These are phyloP conservation scores for Rosa persica DNA, from an alignment of 306 rosid genomes.

Conservation along the genomic window DNA sequence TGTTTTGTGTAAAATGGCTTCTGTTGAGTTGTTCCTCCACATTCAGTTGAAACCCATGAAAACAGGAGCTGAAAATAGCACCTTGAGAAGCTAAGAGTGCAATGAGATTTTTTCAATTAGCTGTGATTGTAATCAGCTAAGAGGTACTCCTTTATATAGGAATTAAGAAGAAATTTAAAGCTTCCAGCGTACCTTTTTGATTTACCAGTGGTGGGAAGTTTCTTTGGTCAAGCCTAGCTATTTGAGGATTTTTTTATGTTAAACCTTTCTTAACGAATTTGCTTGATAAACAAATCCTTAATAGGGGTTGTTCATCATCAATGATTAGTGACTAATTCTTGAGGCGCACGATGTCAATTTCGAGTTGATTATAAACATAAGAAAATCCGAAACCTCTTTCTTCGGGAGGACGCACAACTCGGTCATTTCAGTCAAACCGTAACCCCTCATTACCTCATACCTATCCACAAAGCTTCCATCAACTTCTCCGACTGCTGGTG, in stretches of 20 bases:
- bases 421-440: neutral
- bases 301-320: neutral
- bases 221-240: slow-evolving; percentile 2
- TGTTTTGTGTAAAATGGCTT: neutral
- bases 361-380: neutral
- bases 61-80: slow-evolving; percentile 18
- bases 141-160: neutral
- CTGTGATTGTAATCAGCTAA: neutral
- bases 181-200: neutral
- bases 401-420: neutral
- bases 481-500: too few relatives aligned
- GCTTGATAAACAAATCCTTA: neutral
- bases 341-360: slow-evolving; percentile 4
- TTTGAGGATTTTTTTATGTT: neutral
- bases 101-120: neutral
- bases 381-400: neutral
- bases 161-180: neutral
- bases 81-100: slow-evolving; percentile 6
- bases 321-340: neutral
- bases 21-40: slow-evolving; percentile 3
- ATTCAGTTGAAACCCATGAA: neutral
- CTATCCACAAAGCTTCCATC: neutral
- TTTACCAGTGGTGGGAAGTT: slow-evolving; percentile 3
- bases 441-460: neutral
- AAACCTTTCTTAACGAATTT: neutral